Conservation (phyloP, 495 filamentous ascomycete genomes). For the Penicillium lagena region DNA sequence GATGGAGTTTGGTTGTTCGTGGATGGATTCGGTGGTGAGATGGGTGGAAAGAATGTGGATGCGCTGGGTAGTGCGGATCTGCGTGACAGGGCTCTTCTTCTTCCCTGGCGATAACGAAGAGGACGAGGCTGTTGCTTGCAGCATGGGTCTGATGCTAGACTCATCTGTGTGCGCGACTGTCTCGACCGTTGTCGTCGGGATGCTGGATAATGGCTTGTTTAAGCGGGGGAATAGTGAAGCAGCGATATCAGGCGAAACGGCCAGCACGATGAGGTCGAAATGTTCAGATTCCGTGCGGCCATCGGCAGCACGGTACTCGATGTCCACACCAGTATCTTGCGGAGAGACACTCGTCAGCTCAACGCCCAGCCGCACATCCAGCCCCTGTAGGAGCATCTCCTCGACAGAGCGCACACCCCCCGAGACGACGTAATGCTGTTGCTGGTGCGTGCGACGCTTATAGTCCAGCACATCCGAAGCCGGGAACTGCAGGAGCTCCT, state of each 20-base stretch:
- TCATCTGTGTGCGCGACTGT: slow-evolving; percentile 30
- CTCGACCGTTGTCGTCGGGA: slow-evolving; percentile 9
- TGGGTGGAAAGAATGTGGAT: slow-evolving; percentile 21
- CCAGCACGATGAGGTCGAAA: slow-evolving; percentile 39
- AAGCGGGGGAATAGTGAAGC: slow-evolving; percentile 21
- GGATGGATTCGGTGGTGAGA: slow-evolving; percentile 24
- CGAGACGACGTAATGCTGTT: slow-evolving; percentile 41
- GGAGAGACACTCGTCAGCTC: slow-evolving; percentile 11
- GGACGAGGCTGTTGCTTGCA: slow-evolving; percentile 1
- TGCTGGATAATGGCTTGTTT: background rate
- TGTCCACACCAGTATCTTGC: background rate
- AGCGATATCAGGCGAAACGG: slow-evolving; percentile 38
- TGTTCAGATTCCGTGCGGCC: background rate
- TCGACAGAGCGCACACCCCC: slow-evolving; percentile 43
- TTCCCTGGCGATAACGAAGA: background rate
- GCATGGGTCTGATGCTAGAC: slow-evolving; percentile 1
- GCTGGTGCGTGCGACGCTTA: slow-evolving; percentile 31
- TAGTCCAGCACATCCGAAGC: slow-evolving; percentile 44
- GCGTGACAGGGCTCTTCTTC: background rate
- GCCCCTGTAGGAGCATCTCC: slow-evolving; percentile 26
- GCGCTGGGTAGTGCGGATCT: slow-evolving; percentile 6
- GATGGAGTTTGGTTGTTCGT: slow-evolving; percentile 25
- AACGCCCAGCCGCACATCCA: slow-evolving; percentile 16
- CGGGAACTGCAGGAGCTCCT: slow-evolving; percentile 43
- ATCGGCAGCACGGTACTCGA: slow-evolving; percentile 7